Conservation (phyloP, 495 filamentous ascomycete species). For the Tetracladium setigerum region DNA sequence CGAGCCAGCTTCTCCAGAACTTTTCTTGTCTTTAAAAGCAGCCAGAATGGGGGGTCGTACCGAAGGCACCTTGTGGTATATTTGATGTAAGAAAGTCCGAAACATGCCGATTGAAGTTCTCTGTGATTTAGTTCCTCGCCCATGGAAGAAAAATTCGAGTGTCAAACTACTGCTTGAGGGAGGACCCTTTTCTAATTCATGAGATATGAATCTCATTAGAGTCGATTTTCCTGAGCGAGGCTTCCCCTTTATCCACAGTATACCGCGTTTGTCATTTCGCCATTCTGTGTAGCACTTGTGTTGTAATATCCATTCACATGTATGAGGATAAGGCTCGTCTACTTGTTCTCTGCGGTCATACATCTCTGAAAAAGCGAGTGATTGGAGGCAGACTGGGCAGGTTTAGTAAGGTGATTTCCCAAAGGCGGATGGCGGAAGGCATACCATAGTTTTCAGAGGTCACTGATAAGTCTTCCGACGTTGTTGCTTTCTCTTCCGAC, state of each 20-base stretch:
- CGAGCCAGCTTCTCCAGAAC: slow-evolving; percentile 11
- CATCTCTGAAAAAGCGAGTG: slow-evolving; percentile 25
- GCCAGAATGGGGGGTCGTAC: background rate
- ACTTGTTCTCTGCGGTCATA: slow-evolving; percentile 18
- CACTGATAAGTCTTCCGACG: too few species aligned
- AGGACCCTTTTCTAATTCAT: background rate
- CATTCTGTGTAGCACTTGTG: slow-evolving; percentile 26
- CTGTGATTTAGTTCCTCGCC: slow-evolving; percentile 28
- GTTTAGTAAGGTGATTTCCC: too few species aligned
- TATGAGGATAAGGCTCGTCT: slow-evolving; percentile 11
- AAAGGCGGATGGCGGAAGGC: too few species aligned
- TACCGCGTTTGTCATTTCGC: slow-evolving; percentile 20
- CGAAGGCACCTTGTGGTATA: slow-evolving; percentile 17
- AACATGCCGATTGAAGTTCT: slow-evolving; percentile 27
- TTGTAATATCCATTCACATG: slow-evolving; percentile 30
- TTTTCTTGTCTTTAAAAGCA: slow-evolving; percentile 11
- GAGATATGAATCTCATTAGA: slow-evolving; percentile 24
- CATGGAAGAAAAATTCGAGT: slow-evolving; percentile 31
- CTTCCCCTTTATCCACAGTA: slow-evolving; percentile 43
- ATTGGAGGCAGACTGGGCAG: slow-evolving; percentile 19
- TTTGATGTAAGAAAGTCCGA: slow-evolving; percentile 30
- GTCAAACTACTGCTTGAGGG: too few species aligned
- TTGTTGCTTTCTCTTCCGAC: too few species aligned
- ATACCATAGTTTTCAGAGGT: too few species aligned
- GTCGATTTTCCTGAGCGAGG: slow-evolving; percentile 42